Base-by-base conservation (phyloP, 805 yeast genomes). In the Candida nemodendra region DNA sequence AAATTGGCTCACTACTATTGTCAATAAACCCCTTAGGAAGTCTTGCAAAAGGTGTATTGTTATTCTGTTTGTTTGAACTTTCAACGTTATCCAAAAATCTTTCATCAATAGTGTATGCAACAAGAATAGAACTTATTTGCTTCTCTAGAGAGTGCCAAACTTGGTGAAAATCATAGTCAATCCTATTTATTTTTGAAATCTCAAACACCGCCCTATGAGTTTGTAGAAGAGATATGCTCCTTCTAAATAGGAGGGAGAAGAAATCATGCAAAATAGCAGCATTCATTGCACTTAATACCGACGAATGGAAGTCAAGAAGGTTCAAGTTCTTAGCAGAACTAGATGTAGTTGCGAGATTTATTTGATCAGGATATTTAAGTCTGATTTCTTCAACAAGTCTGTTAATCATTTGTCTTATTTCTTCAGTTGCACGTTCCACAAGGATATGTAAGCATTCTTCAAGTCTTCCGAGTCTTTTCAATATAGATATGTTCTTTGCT, bases 221-320 rank as follows among this genome's bases (percentile, higher is more conserved):
- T 62, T 86, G 93, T 14, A 87, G 60, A 4, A 84, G 78, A 17
- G 79, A 70, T 27, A 81, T 61, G 36, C 78, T 59, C 55, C 78
- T 80, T 19, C 77, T 66, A 51, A 84, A 88, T n/a, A 87, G 68
- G 7, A 78, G 69, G 59, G 84, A 78, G 45, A 84, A 83, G 27
- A 88, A 69, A 44, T 86, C 88, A 46, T 81, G 78, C 22, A 89
- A 62, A 1, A 86, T 71, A 0, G 72, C 58, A 0, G 65, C 52
- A 43, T 18, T 56, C 51, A 24, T 64, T 43, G 39, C 64, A 63
- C 38, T 44, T 24, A 47, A 29, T 3, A 42, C 39, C 11, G 45
- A 39, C 11, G 48, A 44, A 14, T 39, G 40, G 27, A 44, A 39
- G 21, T 51, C 54, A 9, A 51, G 42, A 14, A 47, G 4, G 27